Conservation (phyloP, 1,139 yeast species). For the Candida dubliniensis region DNA sequence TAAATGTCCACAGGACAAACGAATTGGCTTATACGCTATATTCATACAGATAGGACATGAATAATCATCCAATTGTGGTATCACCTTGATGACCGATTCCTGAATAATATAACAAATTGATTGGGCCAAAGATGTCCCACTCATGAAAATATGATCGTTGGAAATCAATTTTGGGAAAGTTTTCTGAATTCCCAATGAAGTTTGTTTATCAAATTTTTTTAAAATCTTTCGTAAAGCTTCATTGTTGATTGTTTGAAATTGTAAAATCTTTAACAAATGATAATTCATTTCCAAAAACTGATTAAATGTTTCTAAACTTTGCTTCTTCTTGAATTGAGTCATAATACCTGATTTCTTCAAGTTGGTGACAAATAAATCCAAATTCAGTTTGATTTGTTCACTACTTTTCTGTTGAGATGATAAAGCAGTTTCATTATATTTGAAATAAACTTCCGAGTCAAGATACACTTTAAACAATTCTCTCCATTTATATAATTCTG, state of each 20-base stretch:
- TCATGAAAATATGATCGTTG: slow-evolving; percentile 45
- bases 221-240: slow-evolving; percentile 66
- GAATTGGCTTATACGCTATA: slow-evolving; percentile 70
- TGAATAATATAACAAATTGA: slow-evolving; percentile 58
- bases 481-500: slow-evolving; percentile 72
- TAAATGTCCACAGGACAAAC: slow-evolving; percentile 61
- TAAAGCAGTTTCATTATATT: slow-evolving; percentile 46
- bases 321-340: slow-evolving; percentile 48
- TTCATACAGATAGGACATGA: slow-evolving; percentile 71
- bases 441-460: slow-evolving; percentile 66
- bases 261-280: slow-evolving; percentile 55
- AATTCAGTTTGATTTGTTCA: slow-evolving; percentile 39
- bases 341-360: slow-evolving; percentile 44
- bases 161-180: slow-evolving; percentile 49
- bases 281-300: slow-evolving; percentile 55
- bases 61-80: slow-evolving; percentile 76
- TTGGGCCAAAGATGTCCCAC: slow-evolving; percentile 53
- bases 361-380: slow-evolving; percentile 43
- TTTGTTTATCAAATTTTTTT: slow-evolving; percentile 74
- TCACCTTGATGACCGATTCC: slow-evolving; percentile 49
- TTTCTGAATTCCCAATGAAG: slow-evolving; percentile 52
- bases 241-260: slow-evolving; percentile 62
- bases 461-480: slow-evolving; percentile 63
- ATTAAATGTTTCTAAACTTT: slow-evolving; percentile 47
- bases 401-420: slow-evolving; percentile 41